These are phyloP conservation scores for Candida silvicultrix DNA, from an alignment of 805 yeast genomes.

Conservation along the genomic window DNA sequence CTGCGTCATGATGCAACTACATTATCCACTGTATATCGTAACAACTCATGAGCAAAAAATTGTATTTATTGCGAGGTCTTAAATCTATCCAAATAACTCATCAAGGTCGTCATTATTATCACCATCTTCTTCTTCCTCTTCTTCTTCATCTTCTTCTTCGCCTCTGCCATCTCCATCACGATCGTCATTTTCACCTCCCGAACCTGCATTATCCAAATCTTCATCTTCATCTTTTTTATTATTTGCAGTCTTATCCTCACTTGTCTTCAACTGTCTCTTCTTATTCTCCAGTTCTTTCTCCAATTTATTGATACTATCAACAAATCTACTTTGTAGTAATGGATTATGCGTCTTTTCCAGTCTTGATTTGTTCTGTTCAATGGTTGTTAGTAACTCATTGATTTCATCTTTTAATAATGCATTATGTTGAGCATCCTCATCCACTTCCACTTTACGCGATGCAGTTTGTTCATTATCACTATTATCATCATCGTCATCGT, in stretches of 20 bases:
- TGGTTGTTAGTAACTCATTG: slow-evolving; percentile 69
- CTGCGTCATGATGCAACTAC: neutral
- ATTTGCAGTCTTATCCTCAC: slow-evolving; percentile 23
- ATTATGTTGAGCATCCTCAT: slow-evolving; percentile 55
- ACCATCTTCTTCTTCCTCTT: slow-evolving; percentile 14
- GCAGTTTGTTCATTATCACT: slow-evolving; percentile 47
- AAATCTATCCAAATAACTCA: slow-evolving; percentile 25
- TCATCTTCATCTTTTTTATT: slow-evolving; percentile 18
- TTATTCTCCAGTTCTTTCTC: slow-evolving; percentile 79
- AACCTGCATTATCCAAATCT: slow-evolving; percentile 19
- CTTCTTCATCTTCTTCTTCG: slow-evolving; percentile 26
- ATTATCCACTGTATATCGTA: too few species aligned
- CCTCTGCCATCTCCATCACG: slow-evolving; percentile 24
- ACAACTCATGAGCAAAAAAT: too few species aligned
- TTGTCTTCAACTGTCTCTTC: slow-evolving; percentile 50
- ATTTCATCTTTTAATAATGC: slow-evolving; percentile 83
- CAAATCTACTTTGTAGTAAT: slow-evolving; percentile 79
- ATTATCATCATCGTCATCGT: slow-evolving; percentile 48
- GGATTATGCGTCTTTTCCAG: slow-evolving; percentile 73
- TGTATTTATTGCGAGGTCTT: too few species aligned
- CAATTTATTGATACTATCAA: slow-evolving; percentile 72
- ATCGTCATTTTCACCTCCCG: slow-evolving; percentile 15
- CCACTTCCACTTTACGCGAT: slow-evolving; percentile 43
- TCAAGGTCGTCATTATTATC: slow-evolving; percentile 25
- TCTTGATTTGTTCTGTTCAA: slow-evolving; percentile 67